phyloP scores from a whole-genome alignment of 768 basidiomycete genomes.

The Calocera viscosa region DNA sequence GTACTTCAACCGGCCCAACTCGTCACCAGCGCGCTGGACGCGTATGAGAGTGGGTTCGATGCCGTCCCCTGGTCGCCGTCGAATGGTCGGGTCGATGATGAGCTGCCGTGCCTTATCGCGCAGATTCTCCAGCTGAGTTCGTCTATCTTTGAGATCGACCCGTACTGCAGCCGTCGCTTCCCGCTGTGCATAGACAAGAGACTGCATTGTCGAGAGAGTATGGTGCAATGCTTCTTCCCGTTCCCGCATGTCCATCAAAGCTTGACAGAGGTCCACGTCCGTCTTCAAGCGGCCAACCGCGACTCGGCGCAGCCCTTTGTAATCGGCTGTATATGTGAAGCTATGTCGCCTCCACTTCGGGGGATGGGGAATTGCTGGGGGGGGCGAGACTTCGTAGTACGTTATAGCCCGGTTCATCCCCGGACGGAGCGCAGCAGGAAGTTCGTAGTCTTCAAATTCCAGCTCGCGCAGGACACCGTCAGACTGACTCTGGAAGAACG shows the following conservation, averaged over 20 bases:
- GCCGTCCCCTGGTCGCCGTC: neutral
- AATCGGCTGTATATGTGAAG: neutral
- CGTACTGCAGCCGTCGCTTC: neutral
- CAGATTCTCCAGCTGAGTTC: neutral
- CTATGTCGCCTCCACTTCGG: neutral
- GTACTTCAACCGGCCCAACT: neutral
- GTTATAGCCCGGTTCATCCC: neutral
- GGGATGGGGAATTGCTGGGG: neutral
- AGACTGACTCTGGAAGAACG: neutral
- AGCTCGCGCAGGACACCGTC: neutral
- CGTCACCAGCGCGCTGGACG: neutral
- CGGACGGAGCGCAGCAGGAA: neutral
- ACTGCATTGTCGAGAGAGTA: neutral
- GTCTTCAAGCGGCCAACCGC: neutral
- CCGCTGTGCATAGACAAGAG: neutral
- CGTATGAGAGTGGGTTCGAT: neutral
- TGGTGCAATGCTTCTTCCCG: neutral
- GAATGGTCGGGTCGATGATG: neutral
- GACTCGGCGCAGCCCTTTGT: neutral
- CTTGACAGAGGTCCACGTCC: neutral
- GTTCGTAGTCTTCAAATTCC: conserved; percentile 1
- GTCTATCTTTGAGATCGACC: neutral
- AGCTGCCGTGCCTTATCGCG: neutral
- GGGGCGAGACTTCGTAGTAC: neutral
- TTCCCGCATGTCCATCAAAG: neutral